A percentile compares a stretch with the other conserved stretches of the same genome.
Conservation (phyloP, 2,329 filamentous ascomycete genomes). For the Colletotrichum acutatum region DNA sequence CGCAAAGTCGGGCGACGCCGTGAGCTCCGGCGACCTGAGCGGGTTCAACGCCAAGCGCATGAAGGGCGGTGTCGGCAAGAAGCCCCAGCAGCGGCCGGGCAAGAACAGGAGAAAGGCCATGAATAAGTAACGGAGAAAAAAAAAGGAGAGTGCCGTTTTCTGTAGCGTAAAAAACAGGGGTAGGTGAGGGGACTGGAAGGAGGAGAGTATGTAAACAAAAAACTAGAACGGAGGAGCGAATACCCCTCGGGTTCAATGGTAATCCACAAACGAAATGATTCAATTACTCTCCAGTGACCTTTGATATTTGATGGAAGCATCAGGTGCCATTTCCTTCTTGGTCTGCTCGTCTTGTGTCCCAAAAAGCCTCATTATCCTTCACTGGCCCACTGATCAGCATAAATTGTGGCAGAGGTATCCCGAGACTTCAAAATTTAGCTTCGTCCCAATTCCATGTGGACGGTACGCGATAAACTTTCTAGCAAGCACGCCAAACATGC, state of each 20-base stretch:
- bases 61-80: conserved; percentile 67
- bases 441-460: background rate
- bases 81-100: conserved; percentile 57
- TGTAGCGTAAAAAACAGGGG: too few species aligned
- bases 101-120: conserved; percentile 63
- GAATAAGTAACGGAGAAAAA: conserved; percentile 34
- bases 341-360: background rate
- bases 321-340: background rate
- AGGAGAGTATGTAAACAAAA: background rate
- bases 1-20: conserved; percentile 89
- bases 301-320: conserved; percentile 3
- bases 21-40: conserved; percentile 82
- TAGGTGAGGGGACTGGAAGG: background rate
- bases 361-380: too few species aligned
- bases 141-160: background rate
- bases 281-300: background rate
- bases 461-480: background rate
- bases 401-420: too few species aligned
- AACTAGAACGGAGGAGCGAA: conserved; percentile 8
- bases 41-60: conserved; percentile 87
- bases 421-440: background rate
- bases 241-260: conserved; percentile 14
- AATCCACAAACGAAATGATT: background rate
- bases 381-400: too few species aligned
- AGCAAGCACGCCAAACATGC: background rate